Evolutionary conservation across 768 basidiomycete species (phyloP).

Genomic region (Pleurotus platypus): DNA sequence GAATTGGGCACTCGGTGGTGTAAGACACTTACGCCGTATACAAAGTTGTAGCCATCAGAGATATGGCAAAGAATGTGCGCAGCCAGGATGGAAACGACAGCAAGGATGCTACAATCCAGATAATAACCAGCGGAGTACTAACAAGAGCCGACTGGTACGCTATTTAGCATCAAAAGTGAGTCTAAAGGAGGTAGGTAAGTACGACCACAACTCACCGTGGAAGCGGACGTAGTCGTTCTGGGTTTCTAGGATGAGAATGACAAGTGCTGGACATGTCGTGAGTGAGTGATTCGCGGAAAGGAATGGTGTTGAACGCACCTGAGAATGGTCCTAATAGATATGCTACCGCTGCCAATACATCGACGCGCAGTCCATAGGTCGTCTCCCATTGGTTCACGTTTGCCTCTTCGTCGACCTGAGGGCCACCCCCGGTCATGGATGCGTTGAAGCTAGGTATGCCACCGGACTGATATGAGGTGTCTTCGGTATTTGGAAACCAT

Average conservation of each 20-base stretch:
- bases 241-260: constrained; percentile 69
- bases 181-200: background rate
- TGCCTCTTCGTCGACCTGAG: constrained; percentile 35
- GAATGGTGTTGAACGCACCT: constrained; percentile 40
- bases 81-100: constrained; percentile 53
- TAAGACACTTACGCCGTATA: constrained; percentile 53
- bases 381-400: constrained; percentile 68
- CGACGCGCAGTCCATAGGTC: constrained; percentile 60
- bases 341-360: constrained; percentile 58
- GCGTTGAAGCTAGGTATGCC: constrained; percentile 55
- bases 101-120: constrained; percentile 53
- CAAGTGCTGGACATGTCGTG: constrained; percentile 41
- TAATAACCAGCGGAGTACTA: constrained; percentile 55
- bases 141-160: constrained; percentile 79
- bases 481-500: constrained; percentile 45
- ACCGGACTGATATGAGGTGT: constrained; percentile 67
- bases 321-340: constrained; percentile 72
- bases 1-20: background rate
- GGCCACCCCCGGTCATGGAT: constrained; percentile 33
- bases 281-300: background rate
- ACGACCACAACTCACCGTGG: constrained; percentile 49
- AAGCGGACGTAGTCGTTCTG: constrained; percentile 76
- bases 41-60: constrained; percentile 35
- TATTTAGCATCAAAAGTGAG: constrained; percentile 21
- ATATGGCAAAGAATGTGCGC: constrained; percentile 41